These are phyloP conservation scores for Apiospora hydei DNA, from an alignment of 2,329 filamentous ascomycete genomes.

Conservation along the genomic window DNA sequence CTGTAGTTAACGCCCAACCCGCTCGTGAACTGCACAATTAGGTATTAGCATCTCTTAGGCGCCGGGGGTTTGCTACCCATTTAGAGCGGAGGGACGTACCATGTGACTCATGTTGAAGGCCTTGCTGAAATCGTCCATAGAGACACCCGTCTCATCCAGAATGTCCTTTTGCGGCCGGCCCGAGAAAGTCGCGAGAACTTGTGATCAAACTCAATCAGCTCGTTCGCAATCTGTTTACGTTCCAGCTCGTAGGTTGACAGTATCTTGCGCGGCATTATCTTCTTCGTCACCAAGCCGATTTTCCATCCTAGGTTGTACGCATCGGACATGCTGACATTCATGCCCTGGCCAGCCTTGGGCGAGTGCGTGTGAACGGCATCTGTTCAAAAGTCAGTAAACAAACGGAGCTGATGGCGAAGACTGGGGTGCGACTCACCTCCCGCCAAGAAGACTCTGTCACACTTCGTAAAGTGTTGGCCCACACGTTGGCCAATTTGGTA, in stretches of 20 bases:
- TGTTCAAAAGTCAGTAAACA: constrained; percentile 13
- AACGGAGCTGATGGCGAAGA: not conserved
- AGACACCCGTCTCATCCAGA: constrained; percentile 63
- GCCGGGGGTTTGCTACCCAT: not conserved
- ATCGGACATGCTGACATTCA: constrained; percentile 60
- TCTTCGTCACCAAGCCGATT: constrained; percentile 46
- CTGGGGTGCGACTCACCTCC: constrained; percentile 51
- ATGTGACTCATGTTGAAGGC: constrained; percentile 37
- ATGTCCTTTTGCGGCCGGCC: constrained; percentile 60
- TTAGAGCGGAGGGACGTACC: constrained; percentile 24
- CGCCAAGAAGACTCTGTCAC: constrained; percentile 70
- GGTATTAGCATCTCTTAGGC: not conserved
- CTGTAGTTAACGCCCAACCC: constrained; percentile 62
- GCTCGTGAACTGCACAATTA: constrained; percentile 29
- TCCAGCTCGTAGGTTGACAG: constrained; percentile 53
- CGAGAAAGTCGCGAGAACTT: constrained; percentile 55
- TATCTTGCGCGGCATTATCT: constrained; percentile 42
- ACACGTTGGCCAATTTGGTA: constrained; percentile 74
- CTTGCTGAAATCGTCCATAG: constrained; percentile 59
- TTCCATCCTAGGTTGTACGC: constrained; percentile 38
- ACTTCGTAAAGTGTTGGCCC: constrained; percentile 61
- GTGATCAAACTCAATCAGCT: constrained; percentile 65
- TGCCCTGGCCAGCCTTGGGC: constrained; percentile 72
- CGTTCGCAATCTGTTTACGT: constrained; percentile 62
- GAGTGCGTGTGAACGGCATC: constrained; percentile 63